Conservation (phyloP, 2,329 filamentous ascomycete species). For the Lasiodiplodia theobromae region DNA sequence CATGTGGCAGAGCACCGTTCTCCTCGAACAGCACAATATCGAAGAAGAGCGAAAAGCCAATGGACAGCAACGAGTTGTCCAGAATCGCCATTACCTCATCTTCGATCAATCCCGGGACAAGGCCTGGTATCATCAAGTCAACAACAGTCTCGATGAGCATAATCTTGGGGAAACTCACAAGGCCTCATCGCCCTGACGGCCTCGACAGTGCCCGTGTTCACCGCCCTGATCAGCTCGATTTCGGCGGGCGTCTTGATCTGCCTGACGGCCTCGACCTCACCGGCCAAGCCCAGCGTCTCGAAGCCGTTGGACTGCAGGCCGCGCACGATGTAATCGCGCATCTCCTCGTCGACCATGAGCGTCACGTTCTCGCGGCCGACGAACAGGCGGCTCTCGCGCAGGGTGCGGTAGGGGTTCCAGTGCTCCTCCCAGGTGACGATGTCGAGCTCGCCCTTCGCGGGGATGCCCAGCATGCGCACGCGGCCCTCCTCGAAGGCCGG, state of each 20-base stretch:
- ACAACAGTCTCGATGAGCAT: constrained; percentile 24
- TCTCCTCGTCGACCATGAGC: constrained; percentile 72
- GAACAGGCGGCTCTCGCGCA: constrained; percentile 53
- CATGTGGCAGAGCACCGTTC: constrained; percentile 62
- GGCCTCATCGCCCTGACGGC: constrained; percentile 65
- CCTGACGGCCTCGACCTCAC: constrained; percentile 64
- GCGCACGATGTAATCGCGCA: constrained; percentile 68
- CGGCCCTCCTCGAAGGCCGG: constrained; percentile 68
- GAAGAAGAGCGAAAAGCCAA: constrained; percentile 66
- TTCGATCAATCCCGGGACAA: constrained; percentile 65
- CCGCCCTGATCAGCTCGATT: constrained; percentile 64
- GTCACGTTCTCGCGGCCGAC: constrained; percentile 40
- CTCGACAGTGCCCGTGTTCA: constrained; percentile 69
- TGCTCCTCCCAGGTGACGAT: constrained; percentile 70
- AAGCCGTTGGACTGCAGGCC: constrained; percentile 63
- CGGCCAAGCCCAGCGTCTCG: constrained; percentile 61
- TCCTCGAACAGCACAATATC: constrained; percentile 69
- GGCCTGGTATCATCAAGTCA: constrained; percentile 38
- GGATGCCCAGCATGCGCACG: constrained; percentile 66
- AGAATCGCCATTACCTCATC: constrained; percentile 64
- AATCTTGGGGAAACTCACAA: constrained; percentile 32
- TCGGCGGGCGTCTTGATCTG: constrained; percentile 66
- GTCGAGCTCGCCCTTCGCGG: constrained; percentile 56
- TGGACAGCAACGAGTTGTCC: constrained; percentile 61
- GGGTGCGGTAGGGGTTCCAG: constrained; percentile 67